Percentiles rank a stretch among this genome's conserved stretches.
These are phyloP conservation scores for Zygoascus biomembranicola DNA, from an alignment of 805 yeast genomes.

Conservation along the genomic window DNA sequence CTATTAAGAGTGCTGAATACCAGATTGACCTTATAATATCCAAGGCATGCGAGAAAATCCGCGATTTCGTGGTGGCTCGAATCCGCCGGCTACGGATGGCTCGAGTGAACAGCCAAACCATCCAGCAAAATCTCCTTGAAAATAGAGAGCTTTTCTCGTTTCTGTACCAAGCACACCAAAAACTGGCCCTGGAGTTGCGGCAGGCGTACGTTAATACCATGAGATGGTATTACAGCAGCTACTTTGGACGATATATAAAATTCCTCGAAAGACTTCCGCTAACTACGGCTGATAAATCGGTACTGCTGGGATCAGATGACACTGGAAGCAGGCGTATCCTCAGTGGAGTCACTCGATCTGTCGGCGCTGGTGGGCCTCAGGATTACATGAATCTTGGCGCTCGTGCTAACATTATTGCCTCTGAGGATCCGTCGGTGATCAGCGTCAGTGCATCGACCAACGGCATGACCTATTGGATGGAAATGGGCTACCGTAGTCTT, in stretches of 20 bases:
- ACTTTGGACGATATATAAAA: conserved; percentile 68
- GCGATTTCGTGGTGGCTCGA: conserved; percentile 56
- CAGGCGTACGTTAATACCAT: conserved; percentile 82
- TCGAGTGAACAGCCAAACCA: conserved; percentile 59
- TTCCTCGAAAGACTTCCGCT: conserved; percentile 59
- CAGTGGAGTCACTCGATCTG: background rate
- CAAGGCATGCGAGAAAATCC: conserved; percentile 66
- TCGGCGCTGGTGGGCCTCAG: conserved; percentile 13
- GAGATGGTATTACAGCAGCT: conserved; percentile 83
- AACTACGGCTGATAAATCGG: conserved; percentile 45
- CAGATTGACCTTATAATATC: conserved; percentile 44
- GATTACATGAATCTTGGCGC: conserved; percentile 55
- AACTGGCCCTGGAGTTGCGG: conserved; percentile 62
- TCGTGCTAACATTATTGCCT: conserved; percentile 49
- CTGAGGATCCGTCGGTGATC: conserved; percentile 55
- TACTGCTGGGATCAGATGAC: conserved; percentile 44
- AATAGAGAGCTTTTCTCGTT: conserved; percentile 58
- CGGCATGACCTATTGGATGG: conserved; percentile 58
- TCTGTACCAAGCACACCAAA: conserved; percentile 43
- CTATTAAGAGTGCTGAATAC: conserved; percentile 16
- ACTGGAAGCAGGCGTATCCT: conserved; percentile 21
- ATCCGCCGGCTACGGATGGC: conserved; percentile 63
- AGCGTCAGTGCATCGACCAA: conserved; percentile 76
- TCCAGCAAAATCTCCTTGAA: conserved; percentile 58
- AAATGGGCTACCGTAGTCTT: conserved; percentile 64